Evolutionary conservation across 2,329 filamentous ascomycete genomes (phyloP).

Genomic region (Fusarium mundagurra): DNA sequence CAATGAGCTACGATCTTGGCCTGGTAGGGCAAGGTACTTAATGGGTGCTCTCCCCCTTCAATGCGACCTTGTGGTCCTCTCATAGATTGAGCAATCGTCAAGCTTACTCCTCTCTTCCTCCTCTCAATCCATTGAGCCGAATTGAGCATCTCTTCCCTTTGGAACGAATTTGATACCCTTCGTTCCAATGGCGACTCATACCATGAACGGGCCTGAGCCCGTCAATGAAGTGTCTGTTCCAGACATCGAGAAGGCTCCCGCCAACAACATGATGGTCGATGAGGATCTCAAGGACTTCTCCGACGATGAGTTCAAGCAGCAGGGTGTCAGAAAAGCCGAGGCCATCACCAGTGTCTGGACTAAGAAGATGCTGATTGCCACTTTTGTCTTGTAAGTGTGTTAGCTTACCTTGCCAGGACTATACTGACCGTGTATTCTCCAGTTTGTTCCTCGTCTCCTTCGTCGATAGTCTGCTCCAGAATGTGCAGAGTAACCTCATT

Average conservation of each 20-base stretch:
- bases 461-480: slow-evolving; percentile 55
- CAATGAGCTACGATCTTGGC: neutral
- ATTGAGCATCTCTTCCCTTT: neutral
- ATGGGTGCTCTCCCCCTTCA: neutral
- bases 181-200: slow-evolving; percentile 13
- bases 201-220: slow-evolving; percentile 12
- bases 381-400: slow-evolving; percentile 45
- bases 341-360: slow-evolving; percentile 53
- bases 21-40: slow-evolving; percentile 11
- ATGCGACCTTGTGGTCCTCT: neutral
- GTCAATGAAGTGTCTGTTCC: slow-evolving; percentile 13
- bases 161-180: neutral
- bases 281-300: neutral
- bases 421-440: neutral
- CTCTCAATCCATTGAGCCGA: neutral
- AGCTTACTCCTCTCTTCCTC: neutral
- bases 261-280: slow-evolving; percentile 5
- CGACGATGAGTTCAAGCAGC: slow-evolving; percentile 24
- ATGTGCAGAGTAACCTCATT: slow-evolving; percentile 46
- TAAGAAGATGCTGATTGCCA: slow-evolving; percentile 46
- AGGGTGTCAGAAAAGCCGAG: slow-evolving; percentile 46
- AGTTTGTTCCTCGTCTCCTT: slow-evolving; percentile 59
- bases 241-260: slow-evolving; percentile 19
- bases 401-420: neutral
- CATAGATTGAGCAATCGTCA: neutral